phyloP scores from a whole-genome alignment of 352 stramenopile genomes.

The Phytophthora pini region DNA sequence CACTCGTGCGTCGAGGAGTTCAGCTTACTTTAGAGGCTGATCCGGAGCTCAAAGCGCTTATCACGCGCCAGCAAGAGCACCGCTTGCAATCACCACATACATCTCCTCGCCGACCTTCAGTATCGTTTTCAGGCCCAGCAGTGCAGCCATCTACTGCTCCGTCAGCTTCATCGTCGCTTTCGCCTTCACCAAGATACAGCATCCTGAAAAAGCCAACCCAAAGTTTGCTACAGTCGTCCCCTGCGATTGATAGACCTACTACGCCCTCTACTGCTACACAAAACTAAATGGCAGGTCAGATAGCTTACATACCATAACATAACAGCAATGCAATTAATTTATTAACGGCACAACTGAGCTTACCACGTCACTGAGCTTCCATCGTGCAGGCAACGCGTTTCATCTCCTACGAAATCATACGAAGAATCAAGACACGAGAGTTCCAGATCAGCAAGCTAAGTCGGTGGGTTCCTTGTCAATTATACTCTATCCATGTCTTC shows the following conservation, averaged over 20 bases:
- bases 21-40: constrained; percentile 77
- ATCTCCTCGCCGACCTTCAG: constrained; percentile 37
- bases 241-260: constrained; percentile 7
- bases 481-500: constrained; percentile 82
- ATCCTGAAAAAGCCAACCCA: constrained; percentile 30
- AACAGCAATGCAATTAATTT: constrained; percentile 36
- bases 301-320: not conserved
- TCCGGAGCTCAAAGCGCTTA: constrained; percentile 53
- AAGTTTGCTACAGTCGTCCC: constrained; percentile 1
- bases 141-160: not conserved
- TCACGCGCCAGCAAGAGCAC: constrained; percentile 54
- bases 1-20: constrained; percentile 64
- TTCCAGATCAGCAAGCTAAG: constrained; percentile 20
- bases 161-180: constrained; percentile 12
- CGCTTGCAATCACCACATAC: constrained; percentile 21
- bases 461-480: constrained; percentile 26
- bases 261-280: not conserved
- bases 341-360: constrained; percentile 36
- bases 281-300: not conserved
- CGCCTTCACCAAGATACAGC: constrained; percentile 28
- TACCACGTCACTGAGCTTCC: constrained; percentile 21
- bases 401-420: constrained; percentile 23
- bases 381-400: constrained; percentile 13
- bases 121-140: constrained; percentile 23
- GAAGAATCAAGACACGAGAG: constrained; percentile 24